Conservation (phyloP, 345 rosid species). For the Aegle marmelos region DNA sequence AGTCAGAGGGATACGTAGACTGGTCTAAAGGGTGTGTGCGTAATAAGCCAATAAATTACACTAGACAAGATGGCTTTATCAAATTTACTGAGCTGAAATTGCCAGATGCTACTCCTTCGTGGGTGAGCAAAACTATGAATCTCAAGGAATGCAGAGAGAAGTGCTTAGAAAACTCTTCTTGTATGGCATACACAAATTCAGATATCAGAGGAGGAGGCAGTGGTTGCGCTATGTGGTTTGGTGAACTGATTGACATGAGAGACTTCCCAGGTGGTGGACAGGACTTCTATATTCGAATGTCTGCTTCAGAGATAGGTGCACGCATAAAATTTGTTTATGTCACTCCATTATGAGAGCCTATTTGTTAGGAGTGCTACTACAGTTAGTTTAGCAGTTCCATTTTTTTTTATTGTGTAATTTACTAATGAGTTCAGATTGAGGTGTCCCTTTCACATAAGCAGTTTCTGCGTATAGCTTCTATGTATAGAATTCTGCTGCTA, state of each 20-base stretch:
- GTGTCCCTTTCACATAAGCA: not conserved
- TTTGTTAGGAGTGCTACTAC: not conserved
- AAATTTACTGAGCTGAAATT: slow-evolving; percentile 21
- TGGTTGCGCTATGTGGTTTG: too few relatives aligned
- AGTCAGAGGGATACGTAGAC: not conserved
- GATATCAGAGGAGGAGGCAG: slow-evolving; percentile 29
- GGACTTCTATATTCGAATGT: slow-evolving; percentile 21
- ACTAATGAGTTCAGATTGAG: not conserved
- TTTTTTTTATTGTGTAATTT: not conserved
- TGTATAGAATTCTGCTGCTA: not conserved
- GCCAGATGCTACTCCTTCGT: slow-evolving; percentile 30
- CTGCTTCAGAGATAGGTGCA: slow-evolving; percentile 30
- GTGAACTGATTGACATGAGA: too few relatives aligned
- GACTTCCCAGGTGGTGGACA: too few relatives aligned
- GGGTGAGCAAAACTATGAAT: slow-evolving; percentile 13
- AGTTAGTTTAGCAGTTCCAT: not conserved
- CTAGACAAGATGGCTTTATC: slow-evolving; percentile 31
- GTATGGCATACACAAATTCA: slow-evolving; percentile 32
- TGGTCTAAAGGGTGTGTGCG: slow-evolving; percentile 28
- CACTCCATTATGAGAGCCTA: not conserved
- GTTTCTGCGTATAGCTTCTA: not conserved
- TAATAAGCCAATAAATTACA: slow-evolving; percentile 22
- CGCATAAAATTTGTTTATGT: not conserved
- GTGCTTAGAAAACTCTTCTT: slow-evolving; percentile 39
- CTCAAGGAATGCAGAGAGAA: slow-evolving; percentile 20